Percentiles rank a stretch among this genome's conserved stretches.
These are phyloP conservation scores for Colletotrichum nymphaeae DNA, from an alignment of 2,329 filamentous ascomycete genomes.

Conservation along the genomic window DNA sequence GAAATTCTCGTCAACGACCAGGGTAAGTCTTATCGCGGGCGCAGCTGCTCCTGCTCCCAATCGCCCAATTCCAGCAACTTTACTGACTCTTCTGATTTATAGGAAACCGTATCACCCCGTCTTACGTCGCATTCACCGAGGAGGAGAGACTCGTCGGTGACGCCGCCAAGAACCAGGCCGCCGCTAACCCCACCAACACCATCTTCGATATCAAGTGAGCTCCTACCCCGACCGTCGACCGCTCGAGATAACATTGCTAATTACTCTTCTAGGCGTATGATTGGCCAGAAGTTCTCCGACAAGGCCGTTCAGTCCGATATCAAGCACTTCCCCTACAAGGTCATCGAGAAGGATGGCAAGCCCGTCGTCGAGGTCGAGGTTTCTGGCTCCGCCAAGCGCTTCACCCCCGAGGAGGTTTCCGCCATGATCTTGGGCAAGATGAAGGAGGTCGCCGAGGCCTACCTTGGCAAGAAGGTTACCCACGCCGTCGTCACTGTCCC, in stretches of 20 bases:
- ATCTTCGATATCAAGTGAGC: slow-evolving; percentile 87
- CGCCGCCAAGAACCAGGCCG: slow-evolving; percentile 95
- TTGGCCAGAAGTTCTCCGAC: slow-evolving; percentile 85
- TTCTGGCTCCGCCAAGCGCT: slow-evolving; percentile 72
- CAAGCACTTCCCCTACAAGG: slow-evolving; percentile 99
- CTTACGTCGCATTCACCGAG: slow-evolving; percentile 96
- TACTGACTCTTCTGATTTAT: slow-evolving; percentile 19
- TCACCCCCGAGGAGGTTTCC: slow-evolving; percentile 84
- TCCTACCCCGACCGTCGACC: neutral
- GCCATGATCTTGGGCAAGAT: slow-evolving; percentile 87
- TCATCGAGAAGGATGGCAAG: slow-evolving; percentile 90
- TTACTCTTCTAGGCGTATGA: slow-evolving; percentile 72
- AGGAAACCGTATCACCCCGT: slow-evolving; percentile 95
- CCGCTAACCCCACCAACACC: slow-evolving; percentile 80
- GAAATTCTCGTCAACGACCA: slow-evolving; percentile 97
- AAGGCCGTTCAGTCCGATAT: slow-evolving; percentile 91
- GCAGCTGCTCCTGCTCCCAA: neutral
- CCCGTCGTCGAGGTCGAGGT: slow-evolving; percentile 84
- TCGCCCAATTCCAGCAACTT: neutral
- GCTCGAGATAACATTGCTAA: slow-evolving; percentile 36
- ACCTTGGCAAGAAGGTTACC: slow-evolving; percentile 84
- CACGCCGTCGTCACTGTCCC: slow-evolving; percentile 94
- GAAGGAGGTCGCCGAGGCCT: slow-evolving; percentile 84
- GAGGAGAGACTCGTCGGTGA: slow-evolving; percentile 97
- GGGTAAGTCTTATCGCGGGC: slow-evolving; percentile 44